Conservation (phyloP, 2,329 filamentous ascomycete genomes). For the Colletotrichum sansevieriae region DNA sequence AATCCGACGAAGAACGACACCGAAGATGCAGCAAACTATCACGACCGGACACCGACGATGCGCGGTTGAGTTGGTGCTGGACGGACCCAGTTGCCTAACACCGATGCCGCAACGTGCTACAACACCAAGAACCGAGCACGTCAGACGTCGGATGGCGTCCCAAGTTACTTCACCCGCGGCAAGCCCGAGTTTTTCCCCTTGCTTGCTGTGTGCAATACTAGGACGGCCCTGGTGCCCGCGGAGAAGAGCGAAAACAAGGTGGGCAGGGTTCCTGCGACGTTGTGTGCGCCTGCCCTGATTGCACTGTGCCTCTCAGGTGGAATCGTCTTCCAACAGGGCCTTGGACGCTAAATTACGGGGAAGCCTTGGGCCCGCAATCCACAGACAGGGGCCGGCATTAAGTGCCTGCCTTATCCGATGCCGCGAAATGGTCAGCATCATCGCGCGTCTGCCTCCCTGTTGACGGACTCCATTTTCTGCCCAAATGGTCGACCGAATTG, state of each 20-base stretch:
- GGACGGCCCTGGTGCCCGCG: conserved; percentile 29
- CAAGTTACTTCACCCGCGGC: conserved; percentile 15
- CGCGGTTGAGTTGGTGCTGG: neutral
- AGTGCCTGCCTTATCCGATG: conserved; percentile 42
- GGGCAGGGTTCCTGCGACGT: conserved; percentile 23
- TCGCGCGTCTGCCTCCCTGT: conserved; percentile 27
- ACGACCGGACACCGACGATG: conserved; percentile 9
- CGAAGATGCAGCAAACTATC: conserved; percentile 5
- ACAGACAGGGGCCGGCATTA: conserved; percentile 26
- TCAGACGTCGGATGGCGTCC: conserved; percentile 19
- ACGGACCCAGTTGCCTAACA: neutral
- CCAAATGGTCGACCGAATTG: conserved; percentile 19
- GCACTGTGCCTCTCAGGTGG: conserved; percentile 32
- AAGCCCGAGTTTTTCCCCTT: conserved; percentile 20
- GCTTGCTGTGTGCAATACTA: neutral
- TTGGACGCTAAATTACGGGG: conserved; percentile 34
- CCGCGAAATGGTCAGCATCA: conserved; percentile 42
- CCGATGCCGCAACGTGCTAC: conserved; percentile 28
- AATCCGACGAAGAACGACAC: conserved; percentile 3
- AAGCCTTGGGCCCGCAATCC: conserved; percentile 37
- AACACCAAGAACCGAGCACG: conserved; percentile 21
- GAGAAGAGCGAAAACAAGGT: conserved; percentile 34
- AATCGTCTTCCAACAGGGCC: conserved; percentile 39
- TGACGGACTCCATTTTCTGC: conserved; percentile 25
- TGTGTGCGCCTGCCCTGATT: conserved; percentile 36